Base-by-base conservation (phyloP, 352 stramenopile genomes). In the Pythium dissimile region DNA sequence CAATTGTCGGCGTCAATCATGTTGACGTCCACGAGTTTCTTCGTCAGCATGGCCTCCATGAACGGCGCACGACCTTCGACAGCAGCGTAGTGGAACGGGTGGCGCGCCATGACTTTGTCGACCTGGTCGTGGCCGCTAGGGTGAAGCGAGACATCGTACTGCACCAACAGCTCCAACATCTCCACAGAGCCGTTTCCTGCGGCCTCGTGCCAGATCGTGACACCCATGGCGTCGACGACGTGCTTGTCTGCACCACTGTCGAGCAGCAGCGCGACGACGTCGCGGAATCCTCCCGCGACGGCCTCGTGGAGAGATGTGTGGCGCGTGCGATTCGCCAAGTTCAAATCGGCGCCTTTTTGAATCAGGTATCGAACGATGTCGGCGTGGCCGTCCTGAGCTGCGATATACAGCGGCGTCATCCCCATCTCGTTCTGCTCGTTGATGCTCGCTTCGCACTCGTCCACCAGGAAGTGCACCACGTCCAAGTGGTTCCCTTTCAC, bases 371-470 rank as follows among this genome's bases (percentile, higher is more conserved):
- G 47, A 3, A 84, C 73, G 27, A 88, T 88, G 0, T 67, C 63
- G 15, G 64, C 47, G 10, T 75, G 70, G 21, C 77, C 78, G 35
- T 86, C 67, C 50, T 89, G 81, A 26, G 69, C 71, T 3, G 83
- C 83, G 31, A 80, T 69, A 48, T 90, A 90, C 46, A 90, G 35
- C 7, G 83, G 67, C n/a, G 83, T 90, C 44, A 89, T 71, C 12
- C 80, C 78, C 71, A 89, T 90, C 31, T 90, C 83, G 59, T 89
- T 92, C 65, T 88, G 73, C 49, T 89, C 83, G 66, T 90, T 56
- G 31, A 88, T 70, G 46, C 84, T 77, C 1, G 80, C 80, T 8
- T 55, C 57, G 31, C 75, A 77, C 13, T 86, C 54, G 5, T 85
- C 51, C 4, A 84, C 53, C 5, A 91, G 61, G 23, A 71, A 88